These are phyloP conservation scores for Zalaria sp. DNA, from an alignment of 2,329 filamentous ascomycete genomes.

Conservation along the genomic window DNA sequence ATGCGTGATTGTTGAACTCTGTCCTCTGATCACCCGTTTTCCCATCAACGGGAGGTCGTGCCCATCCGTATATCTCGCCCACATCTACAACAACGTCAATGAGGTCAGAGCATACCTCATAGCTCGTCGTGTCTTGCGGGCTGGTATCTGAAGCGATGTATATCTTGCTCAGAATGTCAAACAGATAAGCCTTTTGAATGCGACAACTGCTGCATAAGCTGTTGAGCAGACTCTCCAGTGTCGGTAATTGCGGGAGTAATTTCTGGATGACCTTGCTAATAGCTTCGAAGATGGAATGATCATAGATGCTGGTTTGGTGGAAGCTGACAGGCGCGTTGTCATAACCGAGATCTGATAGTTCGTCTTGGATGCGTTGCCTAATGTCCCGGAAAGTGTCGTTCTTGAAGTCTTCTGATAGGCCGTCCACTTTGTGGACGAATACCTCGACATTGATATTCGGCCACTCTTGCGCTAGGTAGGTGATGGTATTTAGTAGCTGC, in stretches of 20 bases:
- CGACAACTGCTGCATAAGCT: slow-evolving; percentile 85
- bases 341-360: slow-evolving; percentile 82
- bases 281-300: slow-evolving; percentile 95
- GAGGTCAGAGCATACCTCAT: slow-evolving; percentile 97
- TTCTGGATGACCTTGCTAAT: slow-evolving; percentile 98
- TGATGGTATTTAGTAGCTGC: slow-evolving; percentile 74
- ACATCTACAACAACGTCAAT: slow-evolving; percentile 98
- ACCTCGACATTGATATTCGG: slow-evolving; percentile 95
- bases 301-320: slow-evolving; percentile 95
- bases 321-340: slow-evolving; percentile 91
- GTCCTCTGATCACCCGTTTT: slow-evolving; percentile 8
- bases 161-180: slow-evolving; percentile 95
- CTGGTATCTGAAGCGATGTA: slow-evolving; percentile 95
- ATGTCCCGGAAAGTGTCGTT: slow-evolving; percentile 94
- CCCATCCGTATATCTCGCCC: slow-evolving; percentile 84
- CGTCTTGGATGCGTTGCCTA: slow-evolving; percentile 89
- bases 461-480: slow-evolving; percentile 77
- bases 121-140: slow-evolving; percentile 86
- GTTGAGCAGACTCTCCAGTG: slow-evolving; percentile 85
- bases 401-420: slow-evolving; percentile 92
- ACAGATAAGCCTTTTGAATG: slow-evolving; percentile 96
- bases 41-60: slow-evolving; percentile 26
- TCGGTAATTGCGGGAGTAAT: slow-evolving; percentile 82
- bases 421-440: slow-evolving; percentile 98
- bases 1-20: slow-evolving; percentile 34